phyloP scores from a whole-genome alignment of 306 rosid genomes.

The Argentina anserina region DNA sequence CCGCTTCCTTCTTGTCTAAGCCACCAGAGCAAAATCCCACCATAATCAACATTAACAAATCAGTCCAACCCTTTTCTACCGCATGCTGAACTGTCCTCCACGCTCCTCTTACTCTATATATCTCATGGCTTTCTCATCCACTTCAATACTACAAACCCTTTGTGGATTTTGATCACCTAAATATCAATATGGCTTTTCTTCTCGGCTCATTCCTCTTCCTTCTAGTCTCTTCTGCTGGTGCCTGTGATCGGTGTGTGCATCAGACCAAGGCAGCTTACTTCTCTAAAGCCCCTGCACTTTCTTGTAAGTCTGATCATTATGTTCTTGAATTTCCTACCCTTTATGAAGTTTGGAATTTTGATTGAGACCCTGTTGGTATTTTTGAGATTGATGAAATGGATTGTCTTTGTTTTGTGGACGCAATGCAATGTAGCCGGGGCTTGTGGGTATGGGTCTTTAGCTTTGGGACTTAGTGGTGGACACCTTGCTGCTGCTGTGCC shows the following conservation, averaged over 20 bases:
- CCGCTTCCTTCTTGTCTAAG: slow-evolving; percentile 31
- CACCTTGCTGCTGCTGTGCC: slow-evolving; percentile 62
- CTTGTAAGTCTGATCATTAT: slow-evolving; percentile 37
- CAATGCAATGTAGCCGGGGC: slow-evolving; percentile 75
- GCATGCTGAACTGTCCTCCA: slow-evolving; percentile 53
- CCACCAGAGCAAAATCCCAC: slow-evolving; percentile 1
- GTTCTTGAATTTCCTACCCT: neutral
- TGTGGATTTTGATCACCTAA: neutral
- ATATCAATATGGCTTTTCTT: slow-evolving; percentile 37
- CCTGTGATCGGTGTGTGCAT: slow-evolving; percentile 70
- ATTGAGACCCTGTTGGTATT: slow-evolving; percentile 1
- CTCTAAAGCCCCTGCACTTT: slow-evolving; percentile 49
- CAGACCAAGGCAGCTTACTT: slow-evolving; percentile 58
- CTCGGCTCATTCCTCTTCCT: slow-evolving; percentile 34
- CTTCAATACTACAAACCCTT: slow-evolving; percentile 13
- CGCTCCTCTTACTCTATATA: slow-evolving; percentile 15
- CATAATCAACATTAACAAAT: neutral
- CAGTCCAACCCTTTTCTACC: neutral
- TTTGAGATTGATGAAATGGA: slow-evolving; percentile 13
- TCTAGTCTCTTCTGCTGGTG: slow-evolving; percentile 49
- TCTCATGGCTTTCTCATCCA: neutral
- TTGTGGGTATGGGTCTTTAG: slow-evolving; percentile 81
- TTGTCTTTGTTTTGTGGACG: slow-evolving; percentile 14
- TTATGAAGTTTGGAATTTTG: neutral
- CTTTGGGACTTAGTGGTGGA: slow-evolving; percentile 47